These are phyloP conservation scores for Tolypocladium tropicale DNA, from an alignment of 2,329 filamentous ascomycete species.

Conservation along the genomic window DNA sequence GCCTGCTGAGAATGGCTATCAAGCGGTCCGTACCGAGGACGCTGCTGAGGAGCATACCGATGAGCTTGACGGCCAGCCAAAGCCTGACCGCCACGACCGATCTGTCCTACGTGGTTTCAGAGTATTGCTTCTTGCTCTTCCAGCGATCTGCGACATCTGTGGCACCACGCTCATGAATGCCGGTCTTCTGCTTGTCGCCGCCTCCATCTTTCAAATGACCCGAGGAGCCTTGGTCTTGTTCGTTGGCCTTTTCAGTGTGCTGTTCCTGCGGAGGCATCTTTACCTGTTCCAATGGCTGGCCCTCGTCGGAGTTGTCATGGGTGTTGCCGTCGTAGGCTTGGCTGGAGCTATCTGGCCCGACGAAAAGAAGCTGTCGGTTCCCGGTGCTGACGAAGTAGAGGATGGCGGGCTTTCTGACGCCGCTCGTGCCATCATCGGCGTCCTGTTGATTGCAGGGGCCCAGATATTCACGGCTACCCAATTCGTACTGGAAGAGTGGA, in stretches of 20 bases:
- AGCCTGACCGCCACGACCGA: constrained; percentile 40
- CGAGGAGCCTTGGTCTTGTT: constrained; percentile 89
- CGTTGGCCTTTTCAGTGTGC: constrained; percentile 86
- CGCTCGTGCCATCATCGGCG: constrained; percentile 61
- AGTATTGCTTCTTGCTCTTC: constrained; percentile 67
- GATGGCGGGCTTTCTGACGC: constrained; percentile 26
- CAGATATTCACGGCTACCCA: constrained; percentile 96
- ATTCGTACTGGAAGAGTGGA: constrained; percentile 92
- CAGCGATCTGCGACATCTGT: constrained; percentile 86
- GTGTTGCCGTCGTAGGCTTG: constrained; percentile 82
- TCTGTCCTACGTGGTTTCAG: constrained; percentile 61
- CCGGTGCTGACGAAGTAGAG: constrained; percentile 23
- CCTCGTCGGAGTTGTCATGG: constrained; percentile 74
- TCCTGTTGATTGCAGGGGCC: constrained; percentile 82
- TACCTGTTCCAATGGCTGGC: constrained; percentile 88
- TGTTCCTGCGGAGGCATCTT: constrained; percentile 74
- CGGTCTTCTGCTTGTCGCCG: constrained; percentile 83
- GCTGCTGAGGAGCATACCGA: constrained; percentile 19
- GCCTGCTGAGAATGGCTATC: constrained; percentile 48
- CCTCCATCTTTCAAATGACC: constrained; percentile 98
- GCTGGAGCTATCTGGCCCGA: constrained; percentile 75
- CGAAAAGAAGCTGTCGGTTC: constrained; percentile 35
- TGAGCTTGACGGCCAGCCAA: constrained; percentile 1
- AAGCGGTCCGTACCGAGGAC: constrained; percentile 46
- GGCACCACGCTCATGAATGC: constrained; percentile 97